A percentile compares a stretch with the other conserved stretches of the same genome.
Conservation (phyloP, 768 basidiomycete species). For the Kwoniella mangroviensis region DNA sequence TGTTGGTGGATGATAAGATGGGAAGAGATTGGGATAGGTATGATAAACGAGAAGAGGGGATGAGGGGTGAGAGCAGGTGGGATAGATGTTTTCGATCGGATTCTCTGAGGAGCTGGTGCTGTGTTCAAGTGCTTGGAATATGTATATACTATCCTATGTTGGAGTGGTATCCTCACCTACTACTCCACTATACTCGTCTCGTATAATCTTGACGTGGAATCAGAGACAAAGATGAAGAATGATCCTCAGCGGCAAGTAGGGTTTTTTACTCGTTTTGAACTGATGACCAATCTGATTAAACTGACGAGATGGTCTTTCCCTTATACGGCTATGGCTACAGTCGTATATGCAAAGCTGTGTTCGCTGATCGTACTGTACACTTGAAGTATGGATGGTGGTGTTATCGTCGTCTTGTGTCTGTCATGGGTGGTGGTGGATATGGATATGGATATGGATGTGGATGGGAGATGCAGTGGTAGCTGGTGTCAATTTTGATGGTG, state of each 20-base stretch:
- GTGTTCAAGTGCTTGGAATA: neutral
- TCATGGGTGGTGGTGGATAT: too few species aligned
- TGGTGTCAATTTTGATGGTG: neutral
- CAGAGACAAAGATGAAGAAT: neutral
- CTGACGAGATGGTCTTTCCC: neutral
- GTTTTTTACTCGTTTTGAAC: neutral
- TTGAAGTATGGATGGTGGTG: too few species aligned
- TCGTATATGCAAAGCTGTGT: neutral
- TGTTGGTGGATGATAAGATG: constrained; percentile 23
- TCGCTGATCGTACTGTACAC: neutral
- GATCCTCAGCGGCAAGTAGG: neutral
- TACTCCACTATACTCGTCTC: neutral
- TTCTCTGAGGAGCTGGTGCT: neutral
- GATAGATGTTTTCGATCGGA: neutral
- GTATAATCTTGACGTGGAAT: too few species aligned
- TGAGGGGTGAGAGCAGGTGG: neutral
- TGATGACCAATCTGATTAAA: neutral
- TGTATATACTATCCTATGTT: neutral
- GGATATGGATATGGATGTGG: too few species aligned
- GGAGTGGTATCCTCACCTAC: neutral
- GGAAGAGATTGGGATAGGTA: neutral
- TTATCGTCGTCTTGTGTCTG: too few species aligned
- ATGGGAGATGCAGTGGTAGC: too few species aligned
- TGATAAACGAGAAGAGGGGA: neutral
- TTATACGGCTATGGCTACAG: too few species aligned